Percentiles rank a stretch among this genome's conserved stretches.
phyloP scores from a whole-genome alignment of 805 yeast species.

The Candida chauliodis region DNA sequence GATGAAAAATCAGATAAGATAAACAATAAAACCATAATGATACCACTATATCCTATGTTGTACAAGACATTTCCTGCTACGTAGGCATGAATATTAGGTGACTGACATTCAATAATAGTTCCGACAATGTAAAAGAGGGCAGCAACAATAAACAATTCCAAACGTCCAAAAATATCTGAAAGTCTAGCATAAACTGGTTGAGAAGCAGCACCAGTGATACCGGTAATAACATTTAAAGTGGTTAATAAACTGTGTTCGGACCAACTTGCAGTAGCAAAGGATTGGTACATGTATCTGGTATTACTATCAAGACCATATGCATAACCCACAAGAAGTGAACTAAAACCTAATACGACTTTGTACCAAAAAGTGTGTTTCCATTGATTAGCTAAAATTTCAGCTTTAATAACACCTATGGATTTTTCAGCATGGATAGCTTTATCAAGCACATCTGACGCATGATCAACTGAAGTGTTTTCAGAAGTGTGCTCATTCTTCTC shows the following conservation, averaged over 20 bases:
- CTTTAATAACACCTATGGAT: conserved; percentile 52
- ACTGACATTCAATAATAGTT: conserved; percentile 60
- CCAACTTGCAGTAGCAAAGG: conserved; percentile 55
- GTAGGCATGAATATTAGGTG: conserved; percentile 52
- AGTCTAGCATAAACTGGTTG: conserved; percentile 63
- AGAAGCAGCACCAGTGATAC: conserved; percentile 64
- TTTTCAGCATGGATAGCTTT: conserved; percentile 13
- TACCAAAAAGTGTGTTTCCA: conserved; percentile 31
- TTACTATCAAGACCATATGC: conserved; percentile 57
- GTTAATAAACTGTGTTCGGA: conserved; percentile 52
- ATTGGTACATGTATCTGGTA: conserved; percentile 38
- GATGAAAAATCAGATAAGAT: conserved; percentile 65
- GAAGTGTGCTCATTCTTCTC: conserved; percentile 1
- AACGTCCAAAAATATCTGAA: conserved; percentile 65
- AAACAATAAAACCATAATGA: conserved; percentile 52
- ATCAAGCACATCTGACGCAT: conserved; percentile 3
- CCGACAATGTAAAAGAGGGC: conserved; percentile 59
- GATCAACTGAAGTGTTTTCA: neutral
- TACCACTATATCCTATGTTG: conserved; percentile 58
- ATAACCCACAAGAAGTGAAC: conserved; percentile 54
- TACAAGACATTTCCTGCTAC: conserved; percentile 61
- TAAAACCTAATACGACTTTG: conserved; percentile 43
- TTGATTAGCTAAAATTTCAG: conserved; percentile 52
- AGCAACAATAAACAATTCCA: conserved; percentile 46
- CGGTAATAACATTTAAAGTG: conserved; percentile 54